Conservation (phyloP, 371 early-diverging fungal species). For the Mortierella sp. region DNA sequence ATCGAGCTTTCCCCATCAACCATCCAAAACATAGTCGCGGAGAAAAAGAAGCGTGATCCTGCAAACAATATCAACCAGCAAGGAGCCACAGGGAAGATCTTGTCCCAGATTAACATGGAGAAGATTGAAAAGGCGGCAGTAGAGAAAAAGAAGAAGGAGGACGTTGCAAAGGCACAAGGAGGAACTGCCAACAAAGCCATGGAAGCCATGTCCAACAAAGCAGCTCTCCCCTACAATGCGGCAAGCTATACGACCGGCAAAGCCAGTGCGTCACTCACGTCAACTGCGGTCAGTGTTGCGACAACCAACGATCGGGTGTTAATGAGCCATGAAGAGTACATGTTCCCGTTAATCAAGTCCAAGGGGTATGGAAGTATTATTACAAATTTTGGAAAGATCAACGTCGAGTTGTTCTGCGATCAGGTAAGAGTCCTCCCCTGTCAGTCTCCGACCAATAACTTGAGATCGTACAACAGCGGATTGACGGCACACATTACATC, state of each 20-base stretch:
- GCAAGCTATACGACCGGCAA: conserved; percentile 86
- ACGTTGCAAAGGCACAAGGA: conserved; percentile 25
- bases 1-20: no score
- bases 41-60: conserved; percentile 60
- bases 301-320: conserved; percentile 76
- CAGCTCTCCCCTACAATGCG: conserved; percentile 72
- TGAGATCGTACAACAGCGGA: no score
- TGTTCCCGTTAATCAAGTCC: conserved; percentile 81
- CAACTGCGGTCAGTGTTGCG: conserved; percentile 81
- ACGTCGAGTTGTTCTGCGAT: conserved; percentile 88
- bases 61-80: conserved; percentile 74
- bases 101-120: conserved; percentile 59
- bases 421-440: conserved; percentile 48
- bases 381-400: conserved; percentile 89
- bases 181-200: conserved; percentile 34
- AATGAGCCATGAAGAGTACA: conserved; percentile 84
- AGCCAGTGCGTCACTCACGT: conserved; percentile 88
- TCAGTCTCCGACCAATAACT: no score
- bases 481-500: neutral
- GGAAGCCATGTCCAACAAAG: conserved; percentile 60
- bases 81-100: conserved; percentile 71
- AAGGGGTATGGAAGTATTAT: conserved; percentile 81
- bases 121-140: conserved; percentile 55
- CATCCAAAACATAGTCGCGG: conserved; percentile 48
- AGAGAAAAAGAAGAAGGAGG: conserved; percentile 43